Evolutionary conservation across 2,329 filamentous ascomycete species (phyloP).

Genomic region (Fusarium subglutinans): DNA sequence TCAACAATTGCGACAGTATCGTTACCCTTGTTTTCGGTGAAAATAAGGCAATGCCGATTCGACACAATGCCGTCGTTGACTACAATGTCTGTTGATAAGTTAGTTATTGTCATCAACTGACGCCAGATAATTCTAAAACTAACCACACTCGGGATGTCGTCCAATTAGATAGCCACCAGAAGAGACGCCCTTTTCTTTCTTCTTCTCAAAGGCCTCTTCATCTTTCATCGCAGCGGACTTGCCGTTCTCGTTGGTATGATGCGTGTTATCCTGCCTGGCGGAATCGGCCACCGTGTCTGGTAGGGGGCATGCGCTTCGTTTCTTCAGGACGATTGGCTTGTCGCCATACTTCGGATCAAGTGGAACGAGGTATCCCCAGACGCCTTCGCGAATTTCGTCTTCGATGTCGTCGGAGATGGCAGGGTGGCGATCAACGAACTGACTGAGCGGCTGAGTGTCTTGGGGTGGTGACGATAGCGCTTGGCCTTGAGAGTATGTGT

Average conservation of each 20-base stretch:
- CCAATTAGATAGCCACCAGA: conserved; percentile 91
- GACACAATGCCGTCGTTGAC: conserved; percentile 84
- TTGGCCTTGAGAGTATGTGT: conserved; percentile 56
- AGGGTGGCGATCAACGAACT: conserved; percentile 78
- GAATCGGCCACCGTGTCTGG: conserved; percentile 56
- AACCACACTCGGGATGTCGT: conserved; percentile 92
- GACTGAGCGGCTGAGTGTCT: conserved; percentile 68
- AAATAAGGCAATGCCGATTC: conserved; percentile 81
- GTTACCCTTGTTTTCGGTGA: conserved; percentile 66
- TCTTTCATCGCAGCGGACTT: conserved; percentile 62
- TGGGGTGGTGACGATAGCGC: conserved; percentile 70
- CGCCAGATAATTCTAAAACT: conserved; percentile 45
- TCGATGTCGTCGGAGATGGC: conserved; percentile 83
- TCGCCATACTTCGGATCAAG: conserved; percentile 74
- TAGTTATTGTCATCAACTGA: conserved; percentile 18
- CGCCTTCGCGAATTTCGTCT: conserved; percentile 83
- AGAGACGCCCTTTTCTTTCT: conserved; percentile 68
- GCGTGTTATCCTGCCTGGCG: conserved; percentile 50
- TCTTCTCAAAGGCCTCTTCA: conserved; percentile 68
- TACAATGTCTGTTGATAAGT: conserved; percentile 65
- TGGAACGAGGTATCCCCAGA: conserved; percentile 95
- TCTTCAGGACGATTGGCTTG: conserved; percentile 77
- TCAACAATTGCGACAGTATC: conserved; percentile 81
- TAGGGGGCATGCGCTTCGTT: conserved; percentile 74
- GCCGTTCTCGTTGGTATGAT: conserved; percentile 53